Evolutionary conservation across 2,329 filamentous ascomycete species (phyloP).

Genomic region (Scytalidium sp.): DNA sequence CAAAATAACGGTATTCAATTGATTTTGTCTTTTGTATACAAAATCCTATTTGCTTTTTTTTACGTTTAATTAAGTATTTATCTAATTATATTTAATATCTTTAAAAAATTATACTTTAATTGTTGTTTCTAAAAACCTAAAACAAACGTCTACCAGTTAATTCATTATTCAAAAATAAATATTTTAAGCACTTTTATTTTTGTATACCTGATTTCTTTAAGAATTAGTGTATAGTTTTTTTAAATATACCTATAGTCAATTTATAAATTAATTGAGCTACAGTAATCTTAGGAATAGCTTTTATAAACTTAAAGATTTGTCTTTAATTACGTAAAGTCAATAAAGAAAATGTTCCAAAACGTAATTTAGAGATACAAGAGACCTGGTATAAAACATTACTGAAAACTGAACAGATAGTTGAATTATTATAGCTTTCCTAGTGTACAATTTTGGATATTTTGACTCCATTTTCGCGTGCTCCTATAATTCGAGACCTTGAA

Average conservation of each 20-base stretch:
- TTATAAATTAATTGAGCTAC: background rate
- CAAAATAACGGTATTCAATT: background rate
- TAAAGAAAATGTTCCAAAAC: background rate
- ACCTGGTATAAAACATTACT: background rate
- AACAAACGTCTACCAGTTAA: background rate
- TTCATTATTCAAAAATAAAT: background rate
- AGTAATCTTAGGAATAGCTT: background rate
- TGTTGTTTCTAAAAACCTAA: slow-evolving; percentile 2
- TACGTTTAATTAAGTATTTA: slow-evolving; percentile 3
- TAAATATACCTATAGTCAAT: background rate
- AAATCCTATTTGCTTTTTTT: background rate
- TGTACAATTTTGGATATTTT: background rate
- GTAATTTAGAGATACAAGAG: background rate
- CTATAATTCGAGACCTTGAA: background rate
- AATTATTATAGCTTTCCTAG: background rate
- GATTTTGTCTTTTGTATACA: background rate
- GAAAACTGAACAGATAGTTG: background rate
- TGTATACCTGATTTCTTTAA: background rate
- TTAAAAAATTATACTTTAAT: background rate
- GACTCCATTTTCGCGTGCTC: background rate
- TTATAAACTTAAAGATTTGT: background rate
- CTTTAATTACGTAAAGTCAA: background rate
- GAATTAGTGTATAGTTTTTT: background rate
- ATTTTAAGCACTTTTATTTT: background rate
- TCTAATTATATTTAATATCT: slow-evolving; percentile 1